Conservation (phyloP, 2,329 filamentous ascomycete species). For the Fusarium penzigii region DNA sequence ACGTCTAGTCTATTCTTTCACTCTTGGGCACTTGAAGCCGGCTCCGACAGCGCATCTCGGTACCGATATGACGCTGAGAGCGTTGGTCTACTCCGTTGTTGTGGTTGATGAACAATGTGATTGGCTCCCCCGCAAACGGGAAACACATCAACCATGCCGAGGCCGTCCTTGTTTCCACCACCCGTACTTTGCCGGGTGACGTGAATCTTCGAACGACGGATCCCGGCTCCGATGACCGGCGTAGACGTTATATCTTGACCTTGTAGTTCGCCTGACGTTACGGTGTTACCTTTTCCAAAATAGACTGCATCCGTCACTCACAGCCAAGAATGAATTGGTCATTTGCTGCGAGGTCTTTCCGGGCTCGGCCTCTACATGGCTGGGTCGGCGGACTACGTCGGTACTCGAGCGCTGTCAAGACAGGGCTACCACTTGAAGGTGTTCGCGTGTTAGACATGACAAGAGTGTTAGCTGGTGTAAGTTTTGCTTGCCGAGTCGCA, state of each 20-base stretch:
- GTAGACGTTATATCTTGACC: neutral
- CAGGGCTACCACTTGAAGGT: conserved; percentile 70
- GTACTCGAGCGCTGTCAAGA: conserved; percentile 32
- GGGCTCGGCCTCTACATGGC: conserved; percentile 18
- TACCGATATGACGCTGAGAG: too few relatives aligned
- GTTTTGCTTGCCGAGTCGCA: conserved; percentile 34
- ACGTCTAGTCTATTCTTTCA: too few relatives aligned
- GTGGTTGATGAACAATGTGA: too few relatives aligned
- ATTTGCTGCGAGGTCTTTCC: conserved; percentile 18
- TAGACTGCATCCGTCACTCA: neutral
- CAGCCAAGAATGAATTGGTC: conserved; percentile 18
- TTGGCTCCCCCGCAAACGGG: neutral
- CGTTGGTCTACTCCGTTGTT: too few relatives aligned
- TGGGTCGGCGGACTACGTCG: conserved; percentile 25
- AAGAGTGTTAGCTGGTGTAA: conserved; percentile 87
- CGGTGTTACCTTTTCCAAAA: neutral
- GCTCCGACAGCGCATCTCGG: too few relatives aligned
- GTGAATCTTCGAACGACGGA: neutral
- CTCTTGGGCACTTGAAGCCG: too few relatives aligned
- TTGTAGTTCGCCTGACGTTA: neutral
- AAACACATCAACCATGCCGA: neutral
- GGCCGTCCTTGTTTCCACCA: neutral
- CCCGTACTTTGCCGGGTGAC: neutral
- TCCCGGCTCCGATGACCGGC: neutral
- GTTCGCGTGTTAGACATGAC: conserved; percentile 96